Conservation (phyloP, 2,329 filamentous ascomycete genomes). For the Talaromyces marneffei region DNA sequence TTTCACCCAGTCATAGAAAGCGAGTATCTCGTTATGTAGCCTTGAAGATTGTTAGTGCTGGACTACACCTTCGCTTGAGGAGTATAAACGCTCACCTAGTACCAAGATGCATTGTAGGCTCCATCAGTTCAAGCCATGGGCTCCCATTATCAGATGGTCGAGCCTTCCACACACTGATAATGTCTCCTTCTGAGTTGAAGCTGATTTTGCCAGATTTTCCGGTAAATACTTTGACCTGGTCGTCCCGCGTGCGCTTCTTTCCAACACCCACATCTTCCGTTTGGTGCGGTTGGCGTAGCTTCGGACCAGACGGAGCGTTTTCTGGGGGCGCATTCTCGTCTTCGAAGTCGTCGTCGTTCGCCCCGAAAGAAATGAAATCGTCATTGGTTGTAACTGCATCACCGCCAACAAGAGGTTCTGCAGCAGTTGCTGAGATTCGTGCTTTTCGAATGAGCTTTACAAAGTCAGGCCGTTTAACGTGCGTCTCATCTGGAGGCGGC, state of each 20-base stretch:
- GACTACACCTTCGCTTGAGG: not conserved
- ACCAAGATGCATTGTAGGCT: constrained; percentile 28
- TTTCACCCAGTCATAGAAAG: constrained; percentile 80
- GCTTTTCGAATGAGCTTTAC: constrained; percentile 90
- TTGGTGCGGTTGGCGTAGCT: constrained; percentile 21
- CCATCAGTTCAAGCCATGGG: constrained; percentile 55
- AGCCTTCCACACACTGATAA: constrained; percentile 51
- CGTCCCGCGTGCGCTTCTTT: constrained; percentile 69
- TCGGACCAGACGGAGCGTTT: constrained; percentile 35
- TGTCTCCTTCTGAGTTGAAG: constrained; percentile 34
- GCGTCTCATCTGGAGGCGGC: constrained; percentile 68
- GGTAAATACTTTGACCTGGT: constrained; percentile 56
- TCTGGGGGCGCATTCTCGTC: constrained; percentile 29
- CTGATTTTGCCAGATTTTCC: constrained; percentile 43
- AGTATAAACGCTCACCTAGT: constrained; percentile 25
- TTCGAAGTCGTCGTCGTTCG: constrained; percentile 53
- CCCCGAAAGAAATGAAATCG: constrained; percentile 86
- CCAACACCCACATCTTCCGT: constrained; percentile 51
- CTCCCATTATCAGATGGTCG: constrained; percentile 38
- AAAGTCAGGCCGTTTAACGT: constrained; percentile 74
- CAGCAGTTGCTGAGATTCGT: constrained; percentile 54
- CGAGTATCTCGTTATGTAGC: constrained; percentile 81
- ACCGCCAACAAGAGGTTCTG: constrained; percentile 45
- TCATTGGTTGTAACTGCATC: constrained; percentile 55
- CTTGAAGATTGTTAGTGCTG: constrained; percentile 41